phyloP scores from a whole-genome alignment of 257 asterid genomes.

The Dorcoceras hygrometricum region DNA sequence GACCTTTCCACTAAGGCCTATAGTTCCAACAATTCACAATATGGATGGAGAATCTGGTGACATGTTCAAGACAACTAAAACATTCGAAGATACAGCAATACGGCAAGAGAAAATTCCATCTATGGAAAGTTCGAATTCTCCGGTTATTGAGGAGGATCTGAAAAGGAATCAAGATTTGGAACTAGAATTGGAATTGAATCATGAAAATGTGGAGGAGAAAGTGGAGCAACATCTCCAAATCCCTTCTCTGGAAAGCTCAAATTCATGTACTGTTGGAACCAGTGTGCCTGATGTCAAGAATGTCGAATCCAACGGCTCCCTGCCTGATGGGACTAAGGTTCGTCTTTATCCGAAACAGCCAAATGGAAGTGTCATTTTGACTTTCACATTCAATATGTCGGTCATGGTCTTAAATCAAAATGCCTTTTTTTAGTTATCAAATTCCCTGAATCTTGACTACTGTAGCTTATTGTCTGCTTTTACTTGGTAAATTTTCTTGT shows the following conservation, averaged over 20 bases:
- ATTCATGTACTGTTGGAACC: conserved; percentile 23
- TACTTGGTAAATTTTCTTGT: not conserved
- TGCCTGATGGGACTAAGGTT: conserved; percentile 31
- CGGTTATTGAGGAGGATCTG: conserved; percentile 21
- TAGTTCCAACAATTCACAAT: conserved; percentile 31
- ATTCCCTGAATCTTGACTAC: not conserved
- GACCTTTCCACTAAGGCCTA: conserved; percentile 64
- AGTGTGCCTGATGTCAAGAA: conserved; percentile 14
- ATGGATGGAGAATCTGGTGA: conserved; percentile 37
- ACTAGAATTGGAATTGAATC: conserved; percentile 24
- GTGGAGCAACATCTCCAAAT: conserved; percentile 21
- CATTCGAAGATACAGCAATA: conserved; percentile 25
- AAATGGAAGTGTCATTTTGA: not conserved
- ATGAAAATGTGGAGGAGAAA: conserved; percentile 23
- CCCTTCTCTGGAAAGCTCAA: conserved; percentile 30
- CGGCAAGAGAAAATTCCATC: conserved; percentile 26
- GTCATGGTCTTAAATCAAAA: not conserved
- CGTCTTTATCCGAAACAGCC: conserved; percentile 19
- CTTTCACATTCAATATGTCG: not conserved
- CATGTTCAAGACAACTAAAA: conserved; percentile 24
- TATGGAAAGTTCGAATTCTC: conserved; percentile 24
- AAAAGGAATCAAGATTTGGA: conserved; percentile 26
- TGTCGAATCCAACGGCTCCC: conserved; percentile 29
- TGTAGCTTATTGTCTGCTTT: not conserved
- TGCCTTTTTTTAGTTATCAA: not conserved